phyloP scores from a whole-genome alignment of 352 stramenopile genomes.

The Globisporangium lucens region DNA sequence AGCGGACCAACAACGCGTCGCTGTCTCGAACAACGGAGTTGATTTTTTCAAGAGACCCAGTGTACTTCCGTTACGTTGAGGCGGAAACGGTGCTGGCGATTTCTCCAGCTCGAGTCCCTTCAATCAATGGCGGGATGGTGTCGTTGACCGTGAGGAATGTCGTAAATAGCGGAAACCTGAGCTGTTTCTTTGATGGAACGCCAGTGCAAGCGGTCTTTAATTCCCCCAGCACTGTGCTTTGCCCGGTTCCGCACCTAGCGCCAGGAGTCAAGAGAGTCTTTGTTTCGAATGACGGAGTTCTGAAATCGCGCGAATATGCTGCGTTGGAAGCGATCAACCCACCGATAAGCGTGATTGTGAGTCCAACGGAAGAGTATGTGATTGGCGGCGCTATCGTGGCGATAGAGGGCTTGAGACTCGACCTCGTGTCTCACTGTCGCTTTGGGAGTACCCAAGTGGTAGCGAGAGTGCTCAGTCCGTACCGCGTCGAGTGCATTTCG shows the following conservation, averaged over 20 bases:
- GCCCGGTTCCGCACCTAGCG: slow-evolving; percentile 24
- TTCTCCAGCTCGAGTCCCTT: slow-evolving; percentile 28
- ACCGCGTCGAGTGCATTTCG: slow-evolving; percentile 23
- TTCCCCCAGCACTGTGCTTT: slow-evolving; percentile 33
- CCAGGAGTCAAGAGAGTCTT: slow-evolving; percentile 33
- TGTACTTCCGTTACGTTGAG: slow-evolving; percentile 39
- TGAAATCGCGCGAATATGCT: slow-evolving; percentile 38
- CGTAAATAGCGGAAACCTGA: slow-evolving; percentile 33
- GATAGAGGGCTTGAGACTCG: slow-evolving; percentile 46
- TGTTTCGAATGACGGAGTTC: slow-evolving; percentile 49
- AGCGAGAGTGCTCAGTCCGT: slow-evolving; percentile 27
- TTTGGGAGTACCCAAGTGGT: slow-evolving; percentile 48
- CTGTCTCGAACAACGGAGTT: slow-evolving; percentile 61
- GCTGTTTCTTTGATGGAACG: slow-evolving; percentile 55
- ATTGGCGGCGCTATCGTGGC: slow-evolving; percentile 40
- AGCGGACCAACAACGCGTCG: slow-evolving; percentile 24
- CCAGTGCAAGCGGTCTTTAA: slow-evolving; percentile 27
- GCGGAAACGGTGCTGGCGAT: slow-evolving; percentile 44
- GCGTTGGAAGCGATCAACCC: slow-evolving; percentile 42
- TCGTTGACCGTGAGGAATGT: slow-evolving; percentile 36
- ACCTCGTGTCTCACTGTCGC: slow-evolving; percentile 62
- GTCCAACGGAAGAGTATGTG: slow-evolving; percentile 26
- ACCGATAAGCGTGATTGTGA: slow-evolving; percentile 38
- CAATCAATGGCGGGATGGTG: slow-evolving; percentile 32
- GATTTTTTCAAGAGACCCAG: slow-evolving; percentile 45